phyloP scores from a whole-genome alignment of 192 early-diverging fungal species.

The Piromyces sp. region DNA sequence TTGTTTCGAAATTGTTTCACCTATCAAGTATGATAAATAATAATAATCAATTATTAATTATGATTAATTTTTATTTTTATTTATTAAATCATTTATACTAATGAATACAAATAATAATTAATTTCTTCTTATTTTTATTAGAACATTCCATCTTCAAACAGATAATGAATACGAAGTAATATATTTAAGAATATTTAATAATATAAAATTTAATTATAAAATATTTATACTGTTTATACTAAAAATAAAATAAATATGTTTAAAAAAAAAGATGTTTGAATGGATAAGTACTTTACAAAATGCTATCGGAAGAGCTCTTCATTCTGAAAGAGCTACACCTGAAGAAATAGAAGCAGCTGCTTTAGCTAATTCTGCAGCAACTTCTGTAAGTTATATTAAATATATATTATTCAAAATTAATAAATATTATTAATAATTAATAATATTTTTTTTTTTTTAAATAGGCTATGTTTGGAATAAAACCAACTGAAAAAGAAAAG shows the following conservation, averaged over 20 bases:
- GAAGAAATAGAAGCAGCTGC: slow-evolving; percentile 1
- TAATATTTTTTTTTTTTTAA: too few species aligned
- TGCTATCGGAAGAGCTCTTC: slow-evolving; percentile 22
- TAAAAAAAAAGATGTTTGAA: slow-evolving; percentile 27
- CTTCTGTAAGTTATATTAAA: not conserved
- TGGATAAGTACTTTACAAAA: slow-evolving; percentile 54
- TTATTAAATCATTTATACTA: too few species aligned
- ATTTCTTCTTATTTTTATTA: slow-evolving; percentile 2
- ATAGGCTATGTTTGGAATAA: not conserved
- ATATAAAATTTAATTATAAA: too few species aligned
- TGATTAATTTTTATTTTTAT: too few species aligned
- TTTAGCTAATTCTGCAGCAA: slow-evolving; percentile 4
- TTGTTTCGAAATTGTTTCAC: slow-evolving; percentile 68
- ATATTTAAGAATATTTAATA: too few species aligned
- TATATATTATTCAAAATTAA: too few species aligned
- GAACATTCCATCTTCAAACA: slow-evolving; percentile 55
- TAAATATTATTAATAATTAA: too few species aligned
- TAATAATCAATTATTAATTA: too few species aligned
- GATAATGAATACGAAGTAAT: slow-evolving; percentile 37
- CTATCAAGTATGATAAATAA: slow-evolving; percentile 41
- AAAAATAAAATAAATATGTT: too few species aligned
- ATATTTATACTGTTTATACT: too few species aligned
- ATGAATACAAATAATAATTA: too few species aligned
- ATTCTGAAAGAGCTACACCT: not conserved
- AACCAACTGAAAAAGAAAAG: not conserved